Conservation (phyloP, 352 stramenopile genomes). For the Pythium coloratum region DNA sequence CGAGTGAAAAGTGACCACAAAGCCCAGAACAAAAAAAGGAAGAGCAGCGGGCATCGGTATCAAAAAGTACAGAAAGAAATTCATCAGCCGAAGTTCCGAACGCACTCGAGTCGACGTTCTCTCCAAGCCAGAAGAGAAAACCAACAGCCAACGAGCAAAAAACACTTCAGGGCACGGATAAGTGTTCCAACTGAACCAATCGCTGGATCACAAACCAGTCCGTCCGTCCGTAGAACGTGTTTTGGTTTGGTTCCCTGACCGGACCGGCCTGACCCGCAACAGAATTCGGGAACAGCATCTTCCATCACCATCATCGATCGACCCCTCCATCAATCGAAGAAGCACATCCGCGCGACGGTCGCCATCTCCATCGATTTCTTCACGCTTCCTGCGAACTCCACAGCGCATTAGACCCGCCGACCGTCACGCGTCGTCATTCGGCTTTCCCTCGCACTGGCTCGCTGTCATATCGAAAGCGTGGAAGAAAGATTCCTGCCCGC, state of each 20-base stretch:
- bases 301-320: neutral
- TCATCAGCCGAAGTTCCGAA: neutral
- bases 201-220: neutral
- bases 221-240: no score
- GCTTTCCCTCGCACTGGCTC: neutral
- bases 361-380: neutral
- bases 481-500: neutral
- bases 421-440: neutral
- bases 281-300: neutral
- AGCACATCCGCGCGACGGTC: neutral
- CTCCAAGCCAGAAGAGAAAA: neutral
- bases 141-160: neutral
- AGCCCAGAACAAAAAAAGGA: neutral
- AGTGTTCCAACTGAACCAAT: neutral
- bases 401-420: no score
- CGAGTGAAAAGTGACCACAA: neutral
- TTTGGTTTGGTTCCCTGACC: no score
- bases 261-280: neutral
- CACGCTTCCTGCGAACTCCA: neutral
- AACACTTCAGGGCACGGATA: neutral
- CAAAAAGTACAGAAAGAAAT: constrained; percentile 3
- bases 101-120: neutral
- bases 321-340: neutral
- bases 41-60: neutral
- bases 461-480: neutral